phyloP scores from a whole-genome alignment of 306 rosid species.

The Rubus idaeus region DNA sequence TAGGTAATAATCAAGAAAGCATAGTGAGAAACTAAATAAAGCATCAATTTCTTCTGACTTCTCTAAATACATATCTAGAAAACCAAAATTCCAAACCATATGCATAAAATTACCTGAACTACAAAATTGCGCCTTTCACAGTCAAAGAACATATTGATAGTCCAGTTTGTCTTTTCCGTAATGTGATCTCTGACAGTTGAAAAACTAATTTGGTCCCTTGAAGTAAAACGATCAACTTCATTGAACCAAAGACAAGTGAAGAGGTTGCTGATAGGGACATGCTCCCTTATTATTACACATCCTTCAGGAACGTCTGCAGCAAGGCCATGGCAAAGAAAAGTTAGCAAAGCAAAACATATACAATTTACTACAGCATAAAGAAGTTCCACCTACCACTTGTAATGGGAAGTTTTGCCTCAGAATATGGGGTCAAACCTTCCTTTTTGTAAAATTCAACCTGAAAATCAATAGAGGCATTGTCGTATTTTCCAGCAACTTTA shows the following conservation, averaged over 20 bases:
- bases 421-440: conserved; percentile 87
- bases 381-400: conserved; percentile 70
- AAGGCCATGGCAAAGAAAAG: conserved; percentile 30
- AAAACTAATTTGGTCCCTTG: conserved; percentile 93
- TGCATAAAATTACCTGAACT: conserved; percentile 57
- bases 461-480: conserved; percentile 82
- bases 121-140: conserved; percentile 95
- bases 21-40: not conserved
- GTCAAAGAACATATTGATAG: conserved; percentile 75
- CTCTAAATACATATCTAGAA: not conserved
- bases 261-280: conserved; percentile 87
- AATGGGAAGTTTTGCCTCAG: conserved; percentile 88
- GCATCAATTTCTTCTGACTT: not conserved
- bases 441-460: conserved; percentile 80
- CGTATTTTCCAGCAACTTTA: conserved; percentile 88
- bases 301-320: conserved; percentile 98
- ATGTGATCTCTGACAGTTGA: conserved; percentile 75
- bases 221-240: conserved; percentile 97
- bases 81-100: not conserved
- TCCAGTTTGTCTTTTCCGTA: conserved; percentile 61
- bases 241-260: conserved; percentile 95
- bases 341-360: conserved; percentile 4
- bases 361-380: conserved; percentile 16
- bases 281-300: conserved; percentile 85
- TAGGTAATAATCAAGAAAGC: not conserved